A percentile compares a stretch with the other conserved stretches of the same genome.
Conservation (phyloP, 2,329 filamentous ascomycete genomes). For the Botrytis aclada region DNA sequence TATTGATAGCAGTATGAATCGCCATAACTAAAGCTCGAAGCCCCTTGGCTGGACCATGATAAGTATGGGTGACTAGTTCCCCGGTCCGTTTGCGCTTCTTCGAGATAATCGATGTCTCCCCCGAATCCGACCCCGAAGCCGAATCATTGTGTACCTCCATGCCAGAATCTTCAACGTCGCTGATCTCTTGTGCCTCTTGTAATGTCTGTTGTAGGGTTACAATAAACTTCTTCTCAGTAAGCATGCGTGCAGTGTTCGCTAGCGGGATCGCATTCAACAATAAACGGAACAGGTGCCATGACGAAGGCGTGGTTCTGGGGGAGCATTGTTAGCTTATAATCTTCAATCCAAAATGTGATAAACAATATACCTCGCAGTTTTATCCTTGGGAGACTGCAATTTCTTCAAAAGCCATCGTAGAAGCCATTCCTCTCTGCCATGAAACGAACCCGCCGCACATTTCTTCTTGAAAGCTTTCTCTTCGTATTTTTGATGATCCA, state of each 20-base stretch:
- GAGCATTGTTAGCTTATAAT: background rate
- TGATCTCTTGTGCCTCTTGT: constrained; percentile 48
- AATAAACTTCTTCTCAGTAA: constrained; percentile 68
- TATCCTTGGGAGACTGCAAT: constrained; percentile 43
- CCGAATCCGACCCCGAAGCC: constrained; percentile 25
- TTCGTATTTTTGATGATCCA: background rate
- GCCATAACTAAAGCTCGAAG: constrained; percentile 26
- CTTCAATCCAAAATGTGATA: background rate
- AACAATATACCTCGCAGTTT: constrained; percentile 34
- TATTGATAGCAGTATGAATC: constrained; percentile 28
- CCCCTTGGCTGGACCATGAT: constrained; percentile 1
- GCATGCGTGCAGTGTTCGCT: constrained; percentile 65
- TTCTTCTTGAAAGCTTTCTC: constrained; percentile 9
- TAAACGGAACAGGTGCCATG: constrained; percentile 60
- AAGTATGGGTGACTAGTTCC: constrained; percentile 25
- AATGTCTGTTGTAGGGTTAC: constrained; percentile 63
- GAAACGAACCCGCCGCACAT: constrained; percentile 24
- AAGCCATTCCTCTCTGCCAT: constrained; percentile 60
- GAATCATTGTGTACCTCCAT: background rate
- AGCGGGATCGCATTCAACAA: constrained; percentile 64
- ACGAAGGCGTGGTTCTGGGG: constrained; percentile 30
- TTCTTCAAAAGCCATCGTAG: constrained; percentile 64
- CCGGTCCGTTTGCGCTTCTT: constrained; percentile 37
- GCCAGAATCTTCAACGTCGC: constrained; percentile 33
- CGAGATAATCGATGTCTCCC: constrained; percentile 36